These are phyloP conservation scores for Mycena galericulata DNA, from an alignment of 768 basidiomycete species.

Conservation along the genomic window DNA sequence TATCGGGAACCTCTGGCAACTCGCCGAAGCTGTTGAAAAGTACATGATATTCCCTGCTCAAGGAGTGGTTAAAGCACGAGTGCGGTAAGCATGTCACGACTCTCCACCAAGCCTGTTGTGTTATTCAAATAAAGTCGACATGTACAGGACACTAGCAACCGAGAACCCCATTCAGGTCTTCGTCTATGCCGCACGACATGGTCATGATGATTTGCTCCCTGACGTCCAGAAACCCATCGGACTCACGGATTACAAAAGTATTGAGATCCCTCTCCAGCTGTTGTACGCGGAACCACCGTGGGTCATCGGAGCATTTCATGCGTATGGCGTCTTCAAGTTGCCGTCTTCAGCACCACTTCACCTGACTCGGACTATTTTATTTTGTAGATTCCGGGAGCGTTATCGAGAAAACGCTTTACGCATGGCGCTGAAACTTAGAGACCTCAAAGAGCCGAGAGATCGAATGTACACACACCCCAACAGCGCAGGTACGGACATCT, in stretches of 20 bases:
- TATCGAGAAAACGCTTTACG: constrained; percentile 21
- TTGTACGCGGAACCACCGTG: constrained; percentile 26
- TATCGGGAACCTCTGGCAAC: constrained; percentile 20
- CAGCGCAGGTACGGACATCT: constrained; percentile 19
- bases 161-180: constrained; percentile 20
- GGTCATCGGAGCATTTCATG: constrained; percentile 20
- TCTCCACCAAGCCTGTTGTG: constrained; percentile 16
- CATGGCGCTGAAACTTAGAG: constrained; percentile 17
- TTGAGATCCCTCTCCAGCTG: constrained; percentile 18
- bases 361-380: constrained; percentile 21
- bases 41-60: constrained; percentile 24
- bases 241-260: constrained; percentile 22
- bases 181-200: constrained; percentile 24
- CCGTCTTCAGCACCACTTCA: constrained; percentile 13
- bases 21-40: constrained; percentile 24
- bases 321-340: constrained; percentile 16
- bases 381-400: constrained; percentile 23
- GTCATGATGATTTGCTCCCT: constrained; percentile 24
- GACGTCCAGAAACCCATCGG: constrained; percentile 22
- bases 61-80: constrained; percentile 22
- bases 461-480: constrained; percentile 13
- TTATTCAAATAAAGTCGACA: constrained; percentile 16
- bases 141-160: constrained; percentile 24
- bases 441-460: constrained; percentile 21
- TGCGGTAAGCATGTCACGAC: constrained; percentile 23